Percentiles rank a stretch among this genome's conserved stretches.
Evolutionary conservation across 2,329 filamentous ascomycete species (phyloP).

Genomic region (Claviceps quebecensis): DNA sequence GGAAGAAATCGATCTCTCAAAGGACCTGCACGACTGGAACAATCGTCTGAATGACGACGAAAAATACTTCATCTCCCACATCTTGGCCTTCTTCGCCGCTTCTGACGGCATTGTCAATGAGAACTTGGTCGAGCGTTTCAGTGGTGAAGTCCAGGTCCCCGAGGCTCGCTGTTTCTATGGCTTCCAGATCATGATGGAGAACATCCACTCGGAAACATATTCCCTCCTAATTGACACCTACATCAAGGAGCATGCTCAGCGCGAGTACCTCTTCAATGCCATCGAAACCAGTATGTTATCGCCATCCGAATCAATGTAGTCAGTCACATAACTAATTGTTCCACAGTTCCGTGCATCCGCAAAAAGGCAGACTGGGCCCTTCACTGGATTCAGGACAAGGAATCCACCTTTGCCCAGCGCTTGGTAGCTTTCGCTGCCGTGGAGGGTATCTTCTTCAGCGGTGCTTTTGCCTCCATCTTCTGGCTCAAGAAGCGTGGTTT

Average conservation of each 20-base stretch:
- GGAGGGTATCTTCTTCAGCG: slow-evolving; percentile 99
- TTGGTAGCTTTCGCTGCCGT: slow-evolving; percentile 95
- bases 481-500: slow-evolving; percentile 99
- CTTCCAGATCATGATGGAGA: slow-evolving; percentile 99
- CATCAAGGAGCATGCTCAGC: slow-evolving; percentile 93
- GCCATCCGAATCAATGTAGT: slow-evolving; percentile 3
- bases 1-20: slow-evolving; percentile 97
- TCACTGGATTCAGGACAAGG: slow-evolving; percentile 82
- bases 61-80: slow-evolving; percentile 95
- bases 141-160: slow-evolving; percentile 87
- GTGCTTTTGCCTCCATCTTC: slow-evolving; percentile 97
- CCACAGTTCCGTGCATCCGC: slow-evolving; percentile 76
- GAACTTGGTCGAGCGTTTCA: slow-evolving; percentile 97
- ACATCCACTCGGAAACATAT: slow-evolving; percentile 99
- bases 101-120: slow-evolving; percentile 99
- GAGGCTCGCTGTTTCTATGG: slow-evolving; percentile 99
- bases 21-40: slow-evolving; percentile 99
- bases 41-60: slow-evolving; percentile 94
- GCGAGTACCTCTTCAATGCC: slow-evolving; percentile 90
- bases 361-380: slow-evolving; percentile 99
- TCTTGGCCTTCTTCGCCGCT: slow-evolving; percentile 96
- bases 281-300: slow-evolving; percentile 80
- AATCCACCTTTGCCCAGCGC: slow-evolving; percentile 89
- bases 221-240: slow-evolving; percentile 98
- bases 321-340: slow-evolving; percentile 6